A percentile compares a stretch with the other conserved stretches of the same genome.
Conservation (phyloP, 2,329 filamentous ascomycete genomes). For the Aureobasidium sp. region DNA sequence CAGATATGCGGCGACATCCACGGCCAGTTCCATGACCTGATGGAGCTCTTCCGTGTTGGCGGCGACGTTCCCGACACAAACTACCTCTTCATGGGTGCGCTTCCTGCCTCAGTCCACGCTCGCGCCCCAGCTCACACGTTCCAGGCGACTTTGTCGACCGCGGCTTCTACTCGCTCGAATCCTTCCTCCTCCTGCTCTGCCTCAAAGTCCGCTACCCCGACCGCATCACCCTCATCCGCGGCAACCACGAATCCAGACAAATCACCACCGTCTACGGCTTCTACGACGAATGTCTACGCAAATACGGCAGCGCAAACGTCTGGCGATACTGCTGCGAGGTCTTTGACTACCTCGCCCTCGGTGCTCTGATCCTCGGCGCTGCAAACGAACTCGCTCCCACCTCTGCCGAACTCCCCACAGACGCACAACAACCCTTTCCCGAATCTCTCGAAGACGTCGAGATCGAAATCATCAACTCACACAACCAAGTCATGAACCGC, state of each 20-base stretch:
- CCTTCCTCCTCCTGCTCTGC: slow-evolving; percentile 88
- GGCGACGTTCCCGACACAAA: slow-evolving; percentile 93
- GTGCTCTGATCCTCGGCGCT: slow-evolving; percentile 83
- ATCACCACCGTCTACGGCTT: slow-evolving; percentile 98
- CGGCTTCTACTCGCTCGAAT: slow-evolving; percentile 95
- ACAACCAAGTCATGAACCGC: slow-evolving; percentile 66
- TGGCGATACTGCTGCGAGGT: slow-evolving; percentile 93
- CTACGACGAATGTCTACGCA: slow-evolving; percentile 92
- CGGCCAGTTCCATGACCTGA: slow-evolving; percentile 91
- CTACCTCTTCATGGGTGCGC: slow-evolving; percentile 89
- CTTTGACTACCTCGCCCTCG: slow-evolving; percentile 91
- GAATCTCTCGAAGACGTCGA: slow-evolving; percentile 66
- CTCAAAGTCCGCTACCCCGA: slow-evolving; percentile 96
- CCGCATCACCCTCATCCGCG: slow-evolving; percentile 77
- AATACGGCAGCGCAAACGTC: slow-evolving; percentile 93
- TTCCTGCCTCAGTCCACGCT: too few relatives aligned
- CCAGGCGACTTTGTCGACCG: slow-evolving; percentile 95
- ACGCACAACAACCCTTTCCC: slow-evolving; percentile 37
- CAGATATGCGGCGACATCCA: slow-evolving; percentile 96
- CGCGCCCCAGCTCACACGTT: not conserved
- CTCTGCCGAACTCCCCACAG: slow-evolving; percentile 41
- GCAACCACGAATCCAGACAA: slow-evolving; percentile 87
- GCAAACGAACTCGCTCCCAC: slow-evolving; percentile 45
- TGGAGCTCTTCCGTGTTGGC: slow-evolving; percentile 92
- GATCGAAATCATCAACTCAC: slow-evolving; percentile 84